phyloP scores from a whole-genome alignment of 2,329 filamentous ascomycete genomes.

The Neoascochyta sp. region DNA sequence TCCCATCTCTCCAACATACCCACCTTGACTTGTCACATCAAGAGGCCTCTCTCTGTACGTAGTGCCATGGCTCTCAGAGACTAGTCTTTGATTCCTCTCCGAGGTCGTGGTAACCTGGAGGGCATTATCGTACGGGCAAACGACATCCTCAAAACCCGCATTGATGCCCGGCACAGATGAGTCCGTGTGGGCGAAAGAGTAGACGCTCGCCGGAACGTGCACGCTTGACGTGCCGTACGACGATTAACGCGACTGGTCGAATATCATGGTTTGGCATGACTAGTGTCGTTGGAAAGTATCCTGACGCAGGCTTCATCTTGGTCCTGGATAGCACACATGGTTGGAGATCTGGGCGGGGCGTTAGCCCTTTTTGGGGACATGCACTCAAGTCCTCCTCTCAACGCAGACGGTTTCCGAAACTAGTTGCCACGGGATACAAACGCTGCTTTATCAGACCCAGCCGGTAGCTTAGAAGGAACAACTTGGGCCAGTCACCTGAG shows the following conservation, averaged over 20 bases:
- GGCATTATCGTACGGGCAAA: slow-evolving; percentile 78
- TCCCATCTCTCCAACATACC: slow-evolving; percentile 11
- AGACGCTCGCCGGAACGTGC: slow-evolving; percentile 57
- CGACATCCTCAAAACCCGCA: slow-evolving; percentile 92
- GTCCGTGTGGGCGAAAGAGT: slow-evolving; percentile 32
- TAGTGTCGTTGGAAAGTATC: slow-evolving; percentile 44
- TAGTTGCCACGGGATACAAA: slow-evolving; percentile 15
- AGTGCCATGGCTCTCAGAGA: slow-evolving; percentile 79
- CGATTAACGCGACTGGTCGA: slow-evolving; percentile 65
- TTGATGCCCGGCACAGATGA: slow-evolving; percentile 38
- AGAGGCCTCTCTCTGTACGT: slow-evolving; percentile 67
- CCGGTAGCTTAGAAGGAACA: too few relatives aligned
- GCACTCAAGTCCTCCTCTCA: too few relatives aligned
- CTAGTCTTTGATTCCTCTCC: slow-evolving; percentile 93
- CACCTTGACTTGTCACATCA: slow-evolving; percentile 12
- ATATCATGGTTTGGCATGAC: slow-evolving; percentile 48
- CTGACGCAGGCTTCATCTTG: slow-evolving; percentile 50
- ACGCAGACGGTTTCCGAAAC: too few relatives aligned
- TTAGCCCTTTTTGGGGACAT: slow-evolving; percentile 45
- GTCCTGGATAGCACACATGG: slow-evolving; percentile 33
- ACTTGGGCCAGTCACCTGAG: too few relatives aligned
- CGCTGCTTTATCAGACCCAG: too few relatives aligned
- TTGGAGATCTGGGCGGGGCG: slow-evolving; percentile 43
- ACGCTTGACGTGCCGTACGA: slow-evolving; percentile 54
- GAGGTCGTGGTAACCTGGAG: slow-evolving; percentile 49